Evolutionary conservation across 208 protist species (phyloP).

Genomic region (Crithidia sp.): DNA sequence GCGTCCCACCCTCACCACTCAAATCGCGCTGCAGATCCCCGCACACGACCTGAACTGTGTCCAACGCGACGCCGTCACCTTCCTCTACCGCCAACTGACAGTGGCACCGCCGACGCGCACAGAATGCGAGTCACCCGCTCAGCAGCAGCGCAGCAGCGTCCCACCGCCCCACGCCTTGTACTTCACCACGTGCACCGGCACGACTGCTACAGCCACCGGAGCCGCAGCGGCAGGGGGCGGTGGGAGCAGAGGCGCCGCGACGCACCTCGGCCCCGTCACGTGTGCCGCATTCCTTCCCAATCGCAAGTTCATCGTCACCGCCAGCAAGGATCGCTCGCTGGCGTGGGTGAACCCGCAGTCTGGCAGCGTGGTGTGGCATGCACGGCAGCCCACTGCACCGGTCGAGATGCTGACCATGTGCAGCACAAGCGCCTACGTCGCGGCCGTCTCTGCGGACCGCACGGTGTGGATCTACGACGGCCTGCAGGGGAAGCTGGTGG

Average conservation of each 20-base stretch:
- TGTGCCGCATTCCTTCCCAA: conserved; percentile 46
- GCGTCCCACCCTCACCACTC: conserved; percentile 57
- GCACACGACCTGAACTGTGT: conserved; percentile 22
- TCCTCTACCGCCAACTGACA: conserved; percentile 24
- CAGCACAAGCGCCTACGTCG: conserved; percentile 73
- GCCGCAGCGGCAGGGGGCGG: too few species aligned
- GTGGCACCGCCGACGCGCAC: conserved; percentile 6
- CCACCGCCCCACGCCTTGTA: neutral
- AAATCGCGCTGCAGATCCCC: conserved; percentile 57
- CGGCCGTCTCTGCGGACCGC: conserved; percentile 67
- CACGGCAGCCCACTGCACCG: conserved; percentile 38
- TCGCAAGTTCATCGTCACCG: conserved; percentile 53
- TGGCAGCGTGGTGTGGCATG: conserved; percentile 41
- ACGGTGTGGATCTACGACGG: conserved; percentile 77
- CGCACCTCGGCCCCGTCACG: conserved; percentile 57
- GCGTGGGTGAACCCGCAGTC: conserved; percentile 48
- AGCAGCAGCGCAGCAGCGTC: neutral
- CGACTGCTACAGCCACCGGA: neutral
- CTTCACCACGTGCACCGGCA: conserved; percentile 6
- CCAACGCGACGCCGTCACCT: conserved; percentile 36
- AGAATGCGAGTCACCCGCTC: neutral
- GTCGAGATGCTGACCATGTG: conserved; percentile 28
- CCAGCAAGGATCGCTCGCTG: conserved; percentile 64
- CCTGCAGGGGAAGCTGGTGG: conserved; percentile 61
- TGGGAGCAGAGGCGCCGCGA: conserved; percentile 8